Evolutionary conservation across 305 asterid species (phyloP).

Genomic region (Fraxinus sp.): DNA sequence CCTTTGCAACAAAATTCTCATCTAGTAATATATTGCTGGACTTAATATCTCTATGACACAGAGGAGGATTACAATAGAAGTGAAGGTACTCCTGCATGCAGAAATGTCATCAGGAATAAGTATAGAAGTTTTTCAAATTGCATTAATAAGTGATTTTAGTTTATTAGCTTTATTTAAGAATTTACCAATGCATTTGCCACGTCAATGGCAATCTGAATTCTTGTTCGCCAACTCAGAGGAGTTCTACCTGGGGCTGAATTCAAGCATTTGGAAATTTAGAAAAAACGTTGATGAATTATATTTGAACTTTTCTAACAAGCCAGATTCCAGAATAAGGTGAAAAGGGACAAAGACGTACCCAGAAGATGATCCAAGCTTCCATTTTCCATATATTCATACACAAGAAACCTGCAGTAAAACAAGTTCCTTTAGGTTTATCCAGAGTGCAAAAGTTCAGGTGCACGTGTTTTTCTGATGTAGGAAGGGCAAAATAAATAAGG

Average conservation of each 20-base stretch:
- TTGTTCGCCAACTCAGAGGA: slow-evolving; percentile 76
- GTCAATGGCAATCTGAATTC: slow-evolving; percentile 85
- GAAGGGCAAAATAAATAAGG: background rate
- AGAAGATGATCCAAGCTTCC: slow-evolving; percentile 97
- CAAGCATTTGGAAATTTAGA: slow-evolving; percentile 21
- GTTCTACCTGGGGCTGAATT: slow-evolving; percentile 66
- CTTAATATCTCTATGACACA: slow-evolving; percentile 94
- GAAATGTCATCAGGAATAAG: slow-evolving; percentile 17
- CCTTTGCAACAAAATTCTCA: slow-evolving; percentile 83
- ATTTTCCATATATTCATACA: slow-evolving; percentile 83
- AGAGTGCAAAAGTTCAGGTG: background rate
- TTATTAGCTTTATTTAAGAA: background rate
- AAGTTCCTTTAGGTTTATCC: slow-evolving; percentile 7
- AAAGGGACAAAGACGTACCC: slow-evolving; percentile 41
- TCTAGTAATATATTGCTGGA: slow-evolving; percentile 93
- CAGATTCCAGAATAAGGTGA: background rate
- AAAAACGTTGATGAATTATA: slow-evolving; percentile 1
- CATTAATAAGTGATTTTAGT: background rate
- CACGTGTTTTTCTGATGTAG: background rate
- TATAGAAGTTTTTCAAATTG: slow-evolving; percentile 5
- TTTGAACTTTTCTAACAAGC: background rate
- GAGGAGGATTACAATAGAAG: slow-evolving; percentile 89
- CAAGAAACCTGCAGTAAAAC: slow-evolving; percentile 60
- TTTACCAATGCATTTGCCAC: slow-evolving; percentile 94
- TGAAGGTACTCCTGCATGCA: slow-evolving; percentile 88